Evolutionary conservation across 495 filamentous ascomycete genomes (phyloP).

Genomic region (Podospora tetraspora): DNA sequence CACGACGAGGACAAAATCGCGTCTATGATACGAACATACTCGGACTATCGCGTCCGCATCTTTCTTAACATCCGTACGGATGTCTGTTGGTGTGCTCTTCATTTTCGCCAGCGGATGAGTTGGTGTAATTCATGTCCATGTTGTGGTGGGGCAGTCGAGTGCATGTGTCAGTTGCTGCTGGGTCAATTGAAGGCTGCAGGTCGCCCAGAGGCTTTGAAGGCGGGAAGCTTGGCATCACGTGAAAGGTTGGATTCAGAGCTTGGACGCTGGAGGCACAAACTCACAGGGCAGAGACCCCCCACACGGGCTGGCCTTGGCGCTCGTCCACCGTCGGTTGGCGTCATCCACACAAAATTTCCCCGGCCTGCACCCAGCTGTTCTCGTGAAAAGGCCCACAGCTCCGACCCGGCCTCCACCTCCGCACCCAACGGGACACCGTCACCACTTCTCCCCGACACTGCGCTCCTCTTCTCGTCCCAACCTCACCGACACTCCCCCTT

Average conservation of each 20-base stretch:
- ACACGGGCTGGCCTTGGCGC: constrained; percentile 1
- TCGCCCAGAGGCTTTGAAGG: too few species aligned
- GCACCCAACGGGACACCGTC: constrained; percentile 1
- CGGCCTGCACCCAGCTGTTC: neutral
- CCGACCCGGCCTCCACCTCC: neutral
- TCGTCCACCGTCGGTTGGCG: neutral
- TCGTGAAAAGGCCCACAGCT: neutral
- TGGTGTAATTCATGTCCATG: too few species aligned
- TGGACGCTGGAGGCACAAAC: neutral
- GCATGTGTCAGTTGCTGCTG: too few species aligned
- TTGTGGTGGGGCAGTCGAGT: too few species aligned
- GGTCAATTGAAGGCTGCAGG: too few species aligned
- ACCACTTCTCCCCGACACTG: constrained; percentile 2
- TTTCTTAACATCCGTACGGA: too few species aligned
- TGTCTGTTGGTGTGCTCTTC: too few species aligned
- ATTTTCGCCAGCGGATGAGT: too few species aligned
- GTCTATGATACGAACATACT: constrained; percentile 8
- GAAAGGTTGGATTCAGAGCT: neutral
- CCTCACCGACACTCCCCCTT: neutral
- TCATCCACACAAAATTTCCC: constrained; percentile 10
- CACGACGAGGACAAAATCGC: constrained; percentile 7
- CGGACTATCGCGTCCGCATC: too few species aligned
- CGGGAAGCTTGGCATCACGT: neutral
- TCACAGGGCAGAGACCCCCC: neutral
- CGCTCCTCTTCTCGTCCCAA: neutral